Evolutionary conservation across 2,329 filamentous ascomycete species (phyloP).

Genomic region (Hansfordia pulvinata): DNA sequence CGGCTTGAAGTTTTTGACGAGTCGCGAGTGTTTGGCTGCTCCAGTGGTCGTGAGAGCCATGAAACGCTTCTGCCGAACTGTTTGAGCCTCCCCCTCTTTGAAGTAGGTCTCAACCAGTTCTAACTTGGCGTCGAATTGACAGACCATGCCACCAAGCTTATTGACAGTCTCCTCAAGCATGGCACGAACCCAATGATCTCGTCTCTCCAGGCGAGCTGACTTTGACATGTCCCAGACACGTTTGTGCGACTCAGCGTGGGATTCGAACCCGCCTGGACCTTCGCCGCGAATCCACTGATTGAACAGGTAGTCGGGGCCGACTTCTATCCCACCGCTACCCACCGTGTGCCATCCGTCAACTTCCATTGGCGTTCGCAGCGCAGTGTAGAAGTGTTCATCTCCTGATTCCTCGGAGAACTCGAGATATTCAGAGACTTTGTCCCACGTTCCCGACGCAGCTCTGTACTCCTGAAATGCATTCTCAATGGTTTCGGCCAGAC

Average conservation of each 20-base stretch:
- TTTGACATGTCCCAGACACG: constrained; percentile 38
- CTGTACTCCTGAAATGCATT: constrained; percentile 7
- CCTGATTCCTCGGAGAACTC: constrained; percentile 38
- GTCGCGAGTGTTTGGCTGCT: constrained; percentile 45
- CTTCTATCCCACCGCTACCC: constrained; percentile 26
- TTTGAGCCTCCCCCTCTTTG: constrained; percentile 23
- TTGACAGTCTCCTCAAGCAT: constrained; percentile 36
- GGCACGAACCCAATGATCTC: constrained; percentile 25
- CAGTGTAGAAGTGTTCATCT: constrained; percentile 38
- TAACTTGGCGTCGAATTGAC: constrained; percentile 27
- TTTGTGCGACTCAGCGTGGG: constrained; percentile 10
- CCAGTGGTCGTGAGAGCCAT: constrained; percentile 61
- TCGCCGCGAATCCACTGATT: constrained; percentile 34
- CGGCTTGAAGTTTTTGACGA: constrained; percentile 38
- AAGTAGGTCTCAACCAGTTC: constrained; percentile 27
- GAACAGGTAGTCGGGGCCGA: constrained; percentile 35
- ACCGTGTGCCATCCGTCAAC: constrained; percentile 30
- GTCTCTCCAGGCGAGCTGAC: constrained; percentile 18
- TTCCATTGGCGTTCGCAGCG: constrained; percentile 35
- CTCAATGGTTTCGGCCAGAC: constrained; percentile 10
- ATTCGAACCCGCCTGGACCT: constrained; percentile 29
- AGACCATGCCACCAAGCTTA: constrained; percentile 21
- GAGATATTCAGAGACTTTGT: constrained; percentile 16
- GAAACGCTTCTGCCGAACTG: constrained; percentile 40
- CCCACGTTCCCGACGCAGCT: constrained; percentile 1